These are phyloP conservation scores for Coelastrella sp. DNA, from an alignment of 139 green algal species.

Conservation along the genomic window DNA sequence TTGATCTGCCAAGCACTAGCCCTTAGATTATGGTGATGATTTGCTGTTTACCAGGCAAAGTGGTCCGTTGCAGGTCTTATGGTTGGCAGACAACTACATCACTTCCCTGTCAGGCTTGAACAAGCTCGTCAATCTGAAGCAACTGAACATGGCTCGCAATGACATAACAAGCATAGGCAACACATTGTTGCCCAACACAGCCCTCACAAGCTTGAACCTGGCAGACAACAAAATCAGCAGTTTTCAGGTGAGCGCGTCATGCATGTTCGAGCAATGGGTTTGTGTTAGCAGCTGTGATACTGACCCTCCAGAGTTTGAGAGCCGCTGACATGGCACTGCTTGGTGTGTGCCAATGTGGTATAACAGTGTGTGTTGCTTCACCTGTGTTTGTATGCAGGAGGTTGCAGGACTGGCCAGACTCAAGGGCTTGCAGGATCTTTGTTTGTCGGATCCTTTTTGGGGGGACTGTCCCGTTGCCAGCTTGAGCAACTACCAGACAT, in stretches of 20 bases:
- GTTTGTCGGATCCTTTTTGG: slow-evolving; percentile 82
- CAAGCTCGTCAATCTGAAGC: slow-evolving; percentile 60
- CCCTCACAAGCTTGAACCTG: slow-evolving; percentile 76
- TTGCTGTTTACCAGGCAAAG: too few relatives aligned
- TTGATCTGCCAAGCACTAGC: too few relatives aligned
- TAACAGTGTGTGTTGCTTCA: not conserved
- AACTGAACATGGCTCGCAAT: slow-evolving; percentile 82
- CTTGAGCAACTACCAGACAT: slow-evolving; percentile 87
- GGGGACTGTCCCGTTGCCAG: slow-evolving; percentile 71
- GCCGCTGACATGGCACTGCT: not conserved
- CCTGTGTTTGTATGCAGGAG: slow-evolving; percentile 55
- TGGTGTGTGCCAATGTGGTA: not conserved
- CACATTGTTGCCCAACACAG: slow-evolving; percentile 51
- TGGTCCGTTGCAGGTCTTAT: slow-evolving; percentile 66
- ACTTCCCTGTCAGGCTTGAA: slow-evolving; percentile 62
- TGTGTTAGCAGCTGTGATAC: not conserved
- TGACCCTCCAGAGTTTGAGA: not conserved
- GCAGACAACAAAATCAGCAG: slow-evolving; percentile 74
- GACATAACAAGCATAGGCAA: slow-evolving; percentile 66
- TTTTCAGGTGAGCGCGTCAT: slow-evolving; percentile 69
- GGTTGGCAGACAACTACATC: slow-evolving; percentile 83
- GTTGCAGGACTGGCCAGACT: slow-evolving; percentile 63
- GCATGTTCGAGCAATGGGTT: not conserved
- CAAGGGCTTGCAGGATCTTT: slow-evolving; percentile 72
- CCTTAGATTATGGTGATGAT: too few relatives aligned